Percentiles rank a stretch among this genome's conserved stretches.
These are phyloP conservation scores for Datura wrightii DNA, from an alignment of 257 asterid species.

Conservation along the genomic window DNA sequence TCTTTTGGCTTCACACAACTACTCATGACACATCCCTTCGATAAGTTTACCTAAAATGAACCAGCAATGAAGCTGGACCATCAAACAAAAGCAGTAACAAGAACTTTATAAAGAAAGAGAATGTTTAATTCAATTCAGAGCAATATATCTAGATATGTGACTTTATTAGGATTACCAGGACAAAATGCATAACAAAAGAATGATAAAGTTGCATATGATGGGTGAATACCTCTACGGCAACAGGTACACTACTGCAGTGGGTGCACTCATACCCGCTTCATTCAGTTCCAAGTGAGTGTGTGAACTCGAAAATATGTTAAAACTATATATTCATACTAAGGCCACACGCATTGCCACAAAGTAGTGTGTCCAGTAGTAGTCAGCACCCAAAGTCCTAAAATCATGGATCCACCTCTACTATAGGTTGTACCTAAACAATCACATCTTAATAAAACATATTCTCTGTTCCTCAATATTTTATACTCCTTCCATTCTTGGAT, in stretches of 20 bases:
- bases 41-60: slow-evolving; percentile 24
- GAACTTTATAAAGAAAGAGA: slow-evolving; percentile 16
- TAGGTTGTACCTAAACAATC: background rate
- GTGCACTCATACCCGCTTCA: background rate
- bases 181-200: background rate
- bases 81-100: slow-evolving; percentile 25
- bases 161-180: background rate
- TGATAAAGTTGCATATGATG: slow-evolving; percentile 13
- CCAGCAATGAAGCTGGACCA: slow-evolving; percentile 29
- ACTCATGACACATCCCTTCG: slow-evolving; percentile 61
- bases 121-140: background rate
- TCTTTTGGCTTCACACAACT: slow-evolving; percentile 72
- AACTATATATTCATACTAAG: background rate
- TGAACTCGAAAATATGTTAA: background rate
- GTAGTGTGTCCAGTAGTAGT: background rate
- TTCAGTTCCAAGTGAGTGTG: background rate
- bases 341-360: background rate
- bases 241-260: background rate
- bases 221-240: background rate
- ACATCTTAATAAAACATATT: background rate
- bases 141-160: background rate
- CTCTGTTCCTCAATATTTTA: background rate
- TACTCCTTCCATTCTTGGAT: slow-evolving; percentile 1
- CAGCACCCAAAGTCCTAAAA: background rate
- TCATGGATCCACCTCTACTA: background rate